Conservation (phyloP, 768 basidiomycete species). For the Pleurotus ostreatus region DNA sequence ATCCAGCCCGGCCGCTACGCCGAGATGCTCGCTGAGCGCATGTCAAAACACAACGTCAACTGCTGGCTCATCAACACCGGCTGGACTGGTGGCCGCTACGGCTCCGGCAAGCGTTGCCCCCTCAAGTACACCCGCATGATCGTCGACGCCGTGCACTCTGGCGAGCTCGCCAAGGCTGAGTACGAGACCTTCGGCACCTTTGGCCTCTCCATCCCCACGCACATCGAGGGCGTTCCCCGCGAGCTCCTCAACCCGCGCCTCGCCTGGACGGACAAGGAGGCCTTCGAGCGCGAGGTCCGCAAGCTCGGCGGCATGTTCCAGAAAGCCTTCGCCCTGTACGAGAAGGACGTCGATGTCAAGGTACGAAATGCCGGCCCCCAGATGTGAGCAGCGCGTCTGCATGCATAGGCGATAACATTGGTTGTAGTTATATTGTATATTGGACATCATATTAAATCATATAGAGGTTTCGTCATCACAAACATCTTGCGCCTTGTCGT, state of each 20-base stretch:
- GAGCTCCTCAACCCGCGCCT: slow-evolving; percentile 85
- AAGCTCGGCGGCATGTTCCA: slow-evolving; percentile 93
- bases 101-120: slow-evolving; percentile 91
- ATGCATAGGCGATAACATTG: too few relatives aligned
- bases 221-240: slow-evolving; percentile 80
- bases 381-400: slow-evolving; percentile 20
- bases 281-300: slow-evolving; percentile 82
- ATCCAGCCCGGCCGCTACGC: slow-evolving; percentile 89
- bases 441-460: too few relatives aligned
- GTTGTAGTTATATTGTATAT: too few relatives aligned
- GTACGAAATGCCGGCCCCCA: slow-evolving; percentile 81
- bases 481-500: too few relatives aligned
- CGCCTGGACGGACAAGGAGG: slow-evolving; percentile 88
- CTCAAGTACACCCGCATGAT: slow-evolving; percentile 95
- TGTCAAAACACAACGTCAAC: slow-evolving; percentile 83
- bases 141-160: slow-evolving; percentile 95
- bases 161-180: slow-evolving; percentile 82
- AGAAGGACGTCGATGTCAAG: slow-evolving; percentile 76
- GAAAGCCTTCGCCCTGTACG: slow-evolving; percentile 90
- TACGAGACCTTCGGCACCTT: slow-evolving; percentile 84
- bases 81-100: slow-evolving; percentile 94
- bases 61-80: slow-evolving; percentile 99
- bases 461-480: too few relatives aligned
- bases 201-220: slow-evolving; percentile 79
- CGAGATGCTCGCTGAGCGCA: slow-evolving; percentile 92